Evolutionary conservation across 202 grass and related monocot genomes (phyloP), one percentile per base, ranked within the genome.

Genomic region (Saccharum hybrid): DNA sequence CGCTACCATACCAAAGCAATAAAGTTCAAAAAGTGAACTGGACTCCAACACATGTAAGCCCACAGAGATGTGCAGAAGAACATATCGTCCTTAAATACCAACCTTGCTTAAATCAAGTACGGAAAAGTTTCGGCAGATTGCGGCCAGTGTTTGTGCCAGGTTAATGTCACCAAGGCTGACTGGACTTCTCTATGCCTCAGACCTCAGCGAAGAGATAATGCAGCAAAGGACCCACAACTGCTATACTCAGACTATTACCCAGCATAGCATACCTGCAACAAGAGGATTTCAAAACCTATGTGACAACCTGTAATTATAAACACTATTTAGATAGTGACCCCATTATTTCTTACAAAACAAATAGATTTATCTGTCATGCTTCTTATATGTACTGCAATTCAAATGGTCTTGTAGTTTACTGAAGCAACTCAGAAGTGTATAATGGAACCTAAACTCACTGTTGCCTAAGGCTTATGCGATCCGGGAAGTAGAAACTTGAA

Each of bases 191-290:
- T 78, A 71, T 43, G 48, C 43, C 80, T 88, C 84, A 40, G 87
- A 39, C 62, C 80, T 90, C 84, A 36, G 89, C 70, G 92, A 97
- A 94, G 12, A 97, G 61, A 88, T 97, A 90, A 9, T 22, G 46
- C 37, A 97, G 79, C 83, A 92, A 88, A 59, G 94, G 88, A 79
- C 84, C 84, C 10, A 94, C 92, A 22, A 97, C 94, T 66, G 94
- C 88, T 43, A 94, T 84, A 86, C 92, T 94, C 10, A 97, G 76
- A 85, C 94, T 97, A 72, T 97, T 97, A 14, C 92, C 94, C 75
- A 97, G 42, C 92, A 97, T 83, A 60, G 94, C 92, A 83, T 92
- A 97, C 86, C 94, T 97, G 81, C 86, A 74, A 67, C 88, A 74
- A 43, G 86, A 72, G 5, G 12, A 31, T 65, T 41, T 71, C 56